Base-by-base conservation (phyloP, 768 basidiomycete genomes). In the Mycena capillaripes region DNA sequence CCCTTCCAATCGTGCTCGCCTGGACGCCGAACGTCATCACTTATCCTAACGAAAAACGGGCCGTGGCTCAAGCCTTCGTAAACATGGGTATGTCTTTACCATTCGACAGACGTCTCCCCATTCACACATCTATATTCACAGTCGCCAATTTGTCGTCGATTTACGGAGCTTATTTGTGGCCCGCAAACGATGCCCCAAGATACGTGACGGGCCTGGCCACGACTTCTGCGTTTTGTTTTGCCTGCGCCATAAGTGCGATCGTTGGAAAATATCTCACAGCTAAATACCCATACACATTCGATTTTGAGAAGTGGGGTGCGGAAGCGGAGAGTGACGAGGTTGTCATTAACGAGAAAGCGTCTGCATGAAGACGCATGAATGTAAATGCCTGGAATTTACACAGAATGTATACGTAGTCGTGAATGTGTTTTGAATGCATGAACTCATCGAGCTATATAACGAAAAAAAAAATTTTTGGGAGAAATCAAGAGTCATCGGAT, bases 31-130 rank as follows among this genome's bases (percentile, higher is more conserved):
- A 70, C 40, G 44, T 70, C 25, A 70, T 70, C 52, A 23, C 55
- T n/a, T 64, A 70, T 63, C 69, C 69, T 29, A 70, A 57, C 61
- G 69, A 70, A 70, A 70, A 70, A 70, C 69, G 69, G 42, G 69
- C 23, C 53, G 69, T 70, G 34, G 27, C 69, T 57, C 69, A 63
- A 58, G 69, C 69, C 34, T 70, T 70, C 53, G 61, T 70, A 57
- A 70, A 70, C 46, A 70, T 70, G 69, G 61, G 69, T 70, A 70
- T 50, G 69, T 62, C 52, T 32, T 52, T 52, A 48, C 66, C 48
- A 69, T 60, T 38, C 36, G 38, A 55, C 50, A 62, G 50, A 69
- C 40, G 48, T 68, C 57, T 55, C 52, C 50, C 60, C 12, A 44
- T 42, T 62, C 60, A 62, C 52, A 55, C 27, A 61, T 61, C 38